These are phyloP conservation scores for Malassezia vespertilionis DNA, from an alignment of 1,284 basidiomycete genomes.

Conservation along the genomic window DNA sequence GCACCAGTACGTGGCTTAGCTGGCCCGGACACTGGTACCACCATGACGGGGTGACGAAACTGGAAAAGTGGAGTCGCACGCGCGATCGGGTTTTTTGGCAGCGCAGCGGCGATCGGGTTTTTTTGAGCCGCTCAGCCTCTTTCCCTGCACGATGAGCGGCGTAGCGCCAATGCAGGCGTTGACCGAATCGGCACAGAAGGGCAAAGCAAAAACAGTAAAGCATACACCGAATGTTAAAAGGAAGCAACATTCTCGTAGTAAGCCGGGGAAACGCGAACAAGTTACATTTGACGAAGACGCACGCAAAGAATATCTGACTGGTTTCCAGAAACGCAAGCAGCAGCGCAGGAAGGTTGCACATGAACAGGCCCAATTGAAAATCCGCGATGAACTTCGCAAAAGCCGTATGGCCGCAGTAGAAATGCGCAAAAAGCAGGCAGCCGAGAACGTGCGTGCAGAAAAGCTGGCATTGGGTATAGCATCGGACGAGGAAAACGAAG, in stretches of 20 bases:
- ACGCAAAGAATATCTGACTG: conserved; percentile 38
- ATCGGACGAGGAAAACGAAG: conserved; percentile 28
- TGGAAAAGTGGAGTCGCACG: background rate
- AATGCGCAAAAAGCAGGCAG: conserved; percentile 30
- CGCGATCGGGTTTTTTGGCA: background rate
- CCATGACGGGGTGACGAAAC: background rate
- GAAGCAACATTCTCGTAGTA: background rate
- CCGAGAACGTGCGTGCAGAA: conserved; percentile 37
- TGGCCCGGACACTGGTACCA: no score
- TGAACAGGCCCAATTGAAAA: conserved; percentile 26
- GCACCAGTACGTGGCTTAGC: conserved; percentile 1
- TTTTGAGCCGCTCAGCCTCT: background rate
- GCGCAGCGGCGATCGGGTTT: background rate
- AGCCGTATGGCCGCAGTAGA: conserved; percentile 22
- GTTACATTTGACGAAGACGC: conserved; percentile 41
- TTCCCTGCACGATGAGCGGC: background rate
- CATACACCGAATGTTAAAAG: background rate
- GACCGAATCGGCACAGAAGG: conserved; percentile 21
- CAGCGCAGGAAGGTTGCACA: conserved; percentile 36
- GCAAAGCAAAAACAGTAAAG: no score
- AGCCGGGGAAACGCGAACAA: conserved; percentile 20
- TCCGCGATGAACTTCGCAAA: conserved; percentile 25
- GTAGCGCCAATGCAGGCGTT: conserved; percentile 15
- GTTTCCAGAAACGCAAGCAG: conserved; percentile 44
- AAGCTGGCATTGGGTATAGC: conserved; percentile 27